Evolutionary conservation across 2,329 filamentous ascomycete genomes (phyloP).

Genomic region (Mycogone perniciosa): DNA sequence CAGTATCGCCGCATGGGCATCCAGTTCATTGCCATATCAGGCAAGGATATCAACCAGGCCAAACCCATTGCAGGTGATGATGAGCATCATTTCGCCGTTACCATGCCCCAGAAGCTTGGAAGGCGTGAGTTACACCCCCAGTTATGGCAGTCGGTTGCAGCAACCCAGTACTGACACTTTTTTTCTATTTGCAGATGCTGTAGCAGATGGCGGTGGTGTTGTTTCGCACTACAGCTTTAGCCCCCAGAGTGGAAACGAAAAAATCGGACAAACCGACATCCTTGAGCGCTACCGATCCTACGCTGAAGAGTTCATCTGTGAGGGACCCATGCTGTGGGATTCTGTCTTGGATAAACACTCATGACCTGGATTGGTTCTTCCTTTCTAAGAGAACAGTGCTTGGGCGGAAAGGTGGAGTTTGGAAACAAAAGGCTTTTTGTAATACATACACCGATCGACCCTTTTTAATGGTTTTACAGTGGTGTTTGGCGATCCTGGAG

Average conservation of each 20-base stretch:
- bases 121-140: slow-evolving; percentile 23
- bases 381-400: not conserved
- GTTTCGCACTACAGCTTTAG: slow-evolving; percentile 48
- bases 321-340: slow-evolving; percentile 24
- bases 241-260: slow-evolving; percentile 25
- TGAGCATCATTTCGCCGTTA: slow-evolving; percentile 39
- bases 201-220: slow-evolving; percentile 48
- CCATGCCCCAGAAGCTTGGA: slow-evolving; percentile 32
- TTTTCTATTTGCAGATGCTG: slow-evolving; percentile 25
- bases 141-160: not conserved
- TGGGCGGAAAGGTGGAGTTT: not conserved
- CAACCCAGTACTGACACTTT: no score
- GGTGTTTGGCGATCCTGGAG: no score
- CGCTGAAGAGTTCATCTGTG: slow-evolving; percentile 46
- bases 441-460: no score
- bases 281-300: slow-evolving; percentile 47
- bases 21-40: slow-evolving; percentile 48
- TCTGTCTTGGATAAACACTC: slow-evolving; percentile 4
- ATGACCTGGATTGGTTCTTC: not conserved
- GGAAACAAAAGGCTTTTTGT: not conserved
- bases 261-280: slow-evolving; percentile 46
- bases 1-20: slow-evolving; percentile 45
- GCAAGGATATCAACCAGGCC: slow-evolving; percentile 43
- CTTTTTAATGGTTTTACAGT: no score
- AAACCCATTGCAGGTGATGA: slow-evolving; percentile 39